Evolutionary conservation across 345 rosid species (phyloP).

Genomic region (Clarkia xantiana): DNA sequence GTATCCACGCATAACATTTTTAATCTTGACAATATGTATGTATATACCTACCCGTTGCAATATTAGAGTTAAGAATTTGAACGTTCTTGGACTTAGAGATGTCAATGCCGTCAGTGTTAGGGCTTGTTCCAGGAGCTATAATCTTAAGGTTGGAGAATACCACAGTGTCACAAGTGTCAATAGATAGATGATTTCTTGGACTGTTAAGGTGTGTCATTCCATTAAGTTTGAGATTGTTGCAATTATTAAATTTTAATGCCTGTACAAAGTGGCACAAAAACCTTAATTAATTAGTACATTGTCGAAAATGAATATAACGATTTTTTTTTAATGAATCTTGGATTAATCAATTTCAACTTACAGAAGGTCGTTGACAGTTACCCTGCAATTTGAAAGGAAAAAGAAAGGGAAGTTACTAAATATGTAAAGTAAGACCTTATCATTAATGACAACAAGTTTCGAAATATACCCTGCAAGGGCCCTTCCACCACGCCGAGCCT

Average conservation of each 20-base stretch:
- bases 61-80: slow-evolving; percentile 17
- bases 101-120: slow-evolving; percentile 67
- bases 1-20: background rate
- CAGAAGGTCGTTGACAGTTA: too few species aligned
- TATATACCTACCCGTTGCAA: slow-evolving; percentile 27
- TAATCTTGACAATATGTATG: background rate
- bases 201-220: slow-evolving; percentile 27
- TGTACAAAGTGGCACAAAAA: background rate
- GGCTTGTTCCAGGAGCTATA: slow-evolving; percentile 37
- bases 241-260: slow-evolving; percentile 6
- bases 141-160: slow-evolving; percentile 23
- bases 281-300: too few species aligned
- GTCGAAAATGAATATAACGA: too few species aligned
- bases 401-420: too few species aligned
- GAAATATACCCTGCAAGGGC: too few species aligned
- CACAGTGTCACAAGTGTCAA: slow-evolving; percentile 14
- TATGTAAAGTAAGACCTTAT: too few species aligned
- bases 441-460: too few species aligned
- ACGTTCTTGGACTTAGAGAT: slow-evolving; percentile 21
- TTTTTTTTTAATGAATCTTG: too few species aligned
- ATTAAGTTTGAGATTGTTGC: slow-evolving; percentile 1
- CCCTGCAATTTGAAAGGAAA: too few species aligned
- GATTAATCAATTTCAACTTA: too few species aligned
- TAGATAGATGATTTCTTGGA: slow-evolving; percentile 25
- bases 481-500: slow-evolving; percentile 4